Base-by-base conservation (phyloP, 169 alveolate species). In the Miamiensis avidus region DNA sequence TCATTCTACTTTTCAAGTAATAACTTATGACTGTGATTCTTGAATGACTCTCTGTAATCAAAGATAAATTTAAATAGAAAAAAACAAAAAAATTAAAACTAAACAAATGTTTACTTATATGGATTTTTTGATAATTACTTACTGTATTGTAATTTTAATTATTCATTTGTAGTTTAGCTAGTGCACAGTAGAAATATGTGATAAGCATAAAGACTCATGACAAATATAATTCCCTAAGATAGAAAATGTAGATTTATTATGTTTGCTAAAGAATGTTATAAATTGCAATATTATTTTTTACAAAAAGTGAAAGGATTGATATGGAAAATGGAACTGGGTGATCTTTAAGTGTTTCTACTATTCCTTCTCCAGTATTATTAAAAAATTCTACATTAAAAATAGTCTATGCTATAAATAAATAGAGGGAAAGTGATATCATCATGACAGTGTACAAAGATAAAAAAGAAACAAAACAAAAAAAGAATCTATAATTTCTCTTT, bases 401-500 rank as follows among this genome's bases (percentile, higher is more conserved):
- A 20, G 20, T 4, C 20, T 49, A 4, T 49, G 4, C 20, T 11
- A 49, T 49, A 11, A 49, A 20, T 4, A 49, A 4, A 20, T 49
- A 20, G 20, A 49, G 20, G 20, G 4, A 11, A 20, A 20, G 4
- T 4, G 69, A 4, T 4, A 49, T 11, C 4, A 49, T 20, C 4
- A 49, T 20, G 69, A 77, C 28, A 26, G 33, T 30, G 33, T 32
- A 27, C 27, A 33, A 1, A 25, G 33, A 26, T 0, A 77, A 72
- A 33, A 77, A 31, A 6, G 82, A 28, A 25, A 77, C 34, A 33
- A 77, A 77, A 64, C 29, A 33, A 28, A 79, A 79, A 29, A 79
- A 79, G 20, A n/a, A 79, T 33, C 73, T 79, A 20, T 79, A 79
- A 32, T 79, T 79, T 20, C 84, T 28, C 29, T 64, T 79, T 26